Conservation (phyloP, 441 rosid species). For the Breynia disticha region DNA sequence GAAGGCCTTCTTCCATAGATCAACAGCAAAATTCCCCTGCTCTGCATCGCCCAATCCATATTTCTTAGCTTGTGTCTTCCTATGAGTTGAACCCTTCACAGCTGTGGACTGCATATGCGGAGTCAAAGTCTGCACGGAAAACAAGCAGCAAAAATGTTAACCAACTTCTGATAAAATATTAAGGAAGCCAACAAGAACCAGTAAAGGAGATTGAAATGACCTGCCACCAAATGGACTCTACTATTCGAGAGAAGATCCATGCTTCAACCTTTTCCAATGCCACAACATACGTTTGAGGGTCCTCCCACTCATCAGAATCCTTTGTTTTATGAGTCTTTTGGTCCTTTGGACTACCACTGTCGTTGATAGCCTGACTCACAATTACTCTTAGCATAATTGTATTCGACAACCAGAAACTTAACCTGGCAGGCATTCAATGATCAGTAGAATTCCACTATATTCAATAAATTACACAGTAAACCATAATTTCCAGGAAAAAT, state of each 20-base stretch:
- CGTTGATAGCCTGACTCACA: conserved; percentile 29
- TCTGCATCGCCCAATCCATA: conserved; percentile 42
- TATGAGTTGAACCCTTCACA: conserved; percentile 35
- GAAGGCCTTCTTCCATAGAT: conserved; percentile 90
- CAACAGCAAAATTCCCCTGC: conserved; percentile 65
- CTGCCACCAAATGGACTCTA: conserved; percentile 99
- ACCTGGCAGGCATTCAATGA: conserved; percentile 30
- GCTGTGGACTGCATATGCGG: conserved; percentile 83
- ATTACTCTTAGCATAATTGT: conserved; percentile 64
- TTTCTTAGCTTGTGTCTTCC: conserved; percentile 34
- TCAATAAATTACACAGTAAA: no score
- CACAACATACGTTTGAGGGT: conserved; percentile 42
- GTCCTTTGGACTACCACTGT: conserved; percentile 15
- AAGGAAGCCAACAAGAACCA: conserved; percentile 3
- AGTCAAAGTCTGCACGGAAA: conserved; percentile 62
- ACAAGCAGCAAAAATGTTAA: conserved; percentile 8
- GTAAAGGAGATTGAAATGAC: conserved; percentile 21
- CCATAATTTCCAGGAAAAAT: no score
- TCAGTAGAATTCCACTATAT: no score
- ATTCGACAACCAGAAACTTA: conserved; percentile 89
- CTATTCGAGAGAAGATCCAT: conserved; percentile 83
- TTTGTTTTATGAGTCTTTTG: conserved; percentile 5
- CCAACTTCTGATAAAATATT: conserved; percentile 1
- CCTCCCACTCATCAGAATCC: conserved; percentile 54
- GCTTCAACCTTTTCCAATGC: conserved; percentile 74